phyloP scores from a whole-genome alignment of 495 filamentous ascomycete species.

The Echria macrotheca region DNA sequence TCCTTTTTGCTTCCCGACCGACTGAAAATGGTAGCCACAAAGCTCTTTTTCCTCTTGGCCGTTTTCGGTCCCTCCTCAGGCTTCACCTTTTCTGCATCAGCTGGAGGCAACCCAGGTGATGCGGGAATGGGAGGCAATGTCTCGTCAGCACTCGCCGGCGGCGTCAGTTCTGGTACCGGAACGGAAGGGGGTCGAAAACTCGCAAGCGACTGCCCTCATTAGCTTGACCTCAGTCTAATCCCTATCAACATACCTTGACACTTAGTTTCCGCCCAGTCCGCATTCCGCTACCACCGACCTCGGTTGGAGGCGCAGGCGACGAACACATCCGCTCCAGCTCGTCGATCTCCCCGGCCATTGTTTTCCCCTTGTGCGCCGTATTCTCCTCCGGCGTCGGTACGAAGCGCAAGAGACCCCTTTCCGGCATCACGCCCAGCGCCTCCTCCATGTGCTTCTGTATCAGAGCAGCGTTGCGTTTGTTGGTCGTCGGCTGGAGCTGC shows the following conservation, averaged over 20 bases:
- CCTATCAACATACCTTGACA: conserved; percentile 21
- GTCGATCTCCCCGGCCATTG: conserved; percentile 62
- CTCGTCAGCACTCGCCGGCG: conserved; percentile 24
- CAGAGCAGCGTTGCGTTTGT: conserved; percentile 75
- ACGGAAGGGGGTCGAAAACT: conserved; percentile 13
- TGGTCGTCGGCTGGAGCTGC: conserved; percentile 67
- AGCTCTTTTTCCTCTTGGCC: conserved; percentile 46
- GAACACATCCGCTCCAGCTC: conserved; percentile 36
- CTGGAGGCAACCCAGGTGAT: background rate
- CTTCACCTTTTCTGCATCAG: background rate
- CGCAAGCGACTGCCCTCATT: conserved; percentile 18
- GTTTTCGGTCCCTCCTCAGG: conserved; percentile 20
- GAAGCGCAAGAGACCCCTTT: conserved; percentile 67
- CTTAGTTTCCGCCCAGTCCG: conserved; percentile 26
- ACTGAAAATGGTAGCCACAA: conserved; percentile 44
- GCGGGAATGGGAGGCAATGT: conserved; percentile 15
- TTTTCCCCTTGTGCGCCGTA: conserved; percentile 63
- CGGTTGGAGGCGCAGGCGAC: background rate
- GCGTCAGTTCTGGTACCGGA: conserved; percentile 18
- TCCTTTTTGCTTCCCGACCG: conserved; percentile 22
- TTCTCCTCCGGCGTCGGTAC: conserved; percentile 63
- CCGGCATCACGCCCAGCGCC: conserved; percentile 54
- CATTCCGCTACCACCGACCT: background rate
- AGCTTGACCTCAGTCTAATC: background rate
- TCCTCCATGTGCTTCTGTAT: conserved; percentile 65